phyloP scores from a whole-genome alignment of 2,329 filamentous ascomycete genomes.

The Venturia aucupariae region DNA sequence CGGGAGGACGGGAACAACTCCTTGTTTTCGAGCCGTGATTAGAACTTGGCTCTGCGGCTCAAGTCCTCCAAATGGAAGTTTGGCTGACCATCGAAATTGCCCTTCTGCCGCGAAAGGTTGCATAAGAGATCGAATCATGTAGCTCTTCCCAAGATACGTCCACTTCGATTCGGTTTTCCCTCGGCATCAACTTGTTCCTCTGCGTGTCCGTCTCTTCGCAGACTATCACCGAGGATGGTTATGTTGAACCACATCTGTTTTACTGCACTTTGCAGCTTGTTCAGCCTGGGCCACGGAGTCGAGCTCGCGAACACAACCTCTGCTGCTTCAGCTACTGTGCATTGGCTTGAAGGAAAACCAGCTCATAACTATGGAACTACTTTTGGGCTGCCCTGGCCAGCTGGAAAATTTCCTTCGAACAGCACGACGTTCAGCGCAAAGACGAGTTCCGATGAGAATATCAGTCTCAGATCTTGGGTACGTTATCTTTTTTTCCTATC shows the following conservation, averaged over 20 bases:
- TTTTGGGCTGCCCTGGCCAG: conserved; percentile 32
- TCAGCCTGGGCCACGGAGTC: neutral
- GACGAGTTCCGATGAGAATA: neutral
- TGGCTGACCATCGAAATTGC: neutral
- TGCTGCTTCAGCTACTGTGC: neutral
- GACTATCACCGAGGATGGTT: neutral
- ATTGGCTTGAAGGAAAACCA: neutral
- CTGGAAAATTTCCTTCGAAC: conserved; percentile 29
- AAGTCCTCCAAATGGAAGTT: neutral
- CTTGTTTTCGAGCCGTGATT: neutral
- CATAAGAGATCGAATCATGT: neutral
- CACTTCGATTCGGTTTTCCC: neutral
- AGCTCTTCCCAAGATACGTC: neutral
- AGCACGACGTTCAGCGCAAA: conserved; percentile 26
- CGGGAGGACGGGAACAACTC: neutral
- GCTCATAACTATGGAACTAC: conserved; percentile 24
- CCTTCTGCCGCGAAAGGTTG: neutral
- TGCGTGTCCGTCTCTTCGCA: neutral
- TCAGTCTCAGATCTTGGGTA: neutral
- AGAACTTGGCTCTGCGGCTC: neutral
- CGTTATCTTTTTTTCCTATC: neutral
- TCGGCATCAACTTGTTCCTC: neutral
- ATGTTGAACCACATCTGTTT: neutral
- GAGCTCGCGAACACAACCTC: neutral
- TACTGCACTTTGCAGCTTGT: neutral